Evolutionary conservation across 2,329 filamentous ascomycete genomes (phyloP).

Genomic region (Aspergillus felis): DNA sequence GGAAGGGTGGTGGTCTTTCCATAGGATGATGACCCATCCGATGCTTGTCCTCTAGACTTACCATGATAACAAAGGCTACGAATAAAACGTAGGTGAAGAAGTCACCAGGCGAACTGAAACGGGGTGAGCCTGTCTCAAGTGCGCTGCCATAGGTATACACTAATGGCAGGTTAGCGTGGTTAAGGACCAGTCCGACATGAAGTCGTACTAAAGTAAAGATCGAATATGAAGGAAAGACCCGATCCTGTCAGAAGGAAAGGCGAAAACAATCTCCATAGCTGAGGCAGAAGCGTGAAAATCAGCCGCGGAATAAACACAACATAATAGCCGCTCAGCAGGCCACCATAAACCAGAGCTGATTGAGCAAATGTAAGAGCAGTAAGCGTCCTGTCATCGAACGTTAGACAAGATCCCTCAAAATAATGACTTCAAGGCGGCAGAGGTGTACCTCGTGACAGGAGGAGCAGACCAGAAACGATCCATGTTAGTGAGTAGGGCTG

Average conservation of each 20-base stretch:
- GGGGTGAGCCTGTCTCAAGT: conserved; percentile 66
- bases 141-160: conserved; percentile 73
- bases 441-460: conserved; percentile 60
- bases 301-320: conserved; percentile 51
- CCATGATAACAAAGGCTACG: conserved; percentile 66
- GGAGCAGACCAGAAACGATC: conserved; percentile 64
- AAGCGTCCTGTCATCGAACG: conserved; percentile 55
- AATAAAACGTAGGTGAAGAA: conserved; percentile 78
- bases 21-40: conserved; percentile 11
- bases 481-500: conserved; percentile 36
- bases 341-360: conserved; percentile 59
- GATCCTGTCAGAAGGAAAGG: conserved; percentile 57
- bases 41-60: conserved; percentile 55
- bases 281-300: conserved; percentile 56
- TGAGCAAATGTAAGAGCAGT: conserved; percentile 60
- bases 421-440: background rate
- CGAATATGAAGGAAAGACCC: conserved; percentile 59
- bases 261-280: conserved; percentile 58
- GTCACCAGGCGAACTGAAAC: conserved; percentile 72
- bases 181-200: conserved; percentile 14
- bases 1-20: conserved; percentile 4
- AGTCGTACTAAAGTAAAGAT: conserved; percentile 66
- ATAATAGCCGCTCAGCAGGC: conserved; percentile 50
- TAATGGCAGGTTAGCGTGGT: conserved; percentile 35
- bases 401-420: conserved; percentile 38